These are phyloP conservation scores for Allium fistulosum DNA, from an alignment of 106 monocot genomes.

Conservation along the genomic window DNA sequence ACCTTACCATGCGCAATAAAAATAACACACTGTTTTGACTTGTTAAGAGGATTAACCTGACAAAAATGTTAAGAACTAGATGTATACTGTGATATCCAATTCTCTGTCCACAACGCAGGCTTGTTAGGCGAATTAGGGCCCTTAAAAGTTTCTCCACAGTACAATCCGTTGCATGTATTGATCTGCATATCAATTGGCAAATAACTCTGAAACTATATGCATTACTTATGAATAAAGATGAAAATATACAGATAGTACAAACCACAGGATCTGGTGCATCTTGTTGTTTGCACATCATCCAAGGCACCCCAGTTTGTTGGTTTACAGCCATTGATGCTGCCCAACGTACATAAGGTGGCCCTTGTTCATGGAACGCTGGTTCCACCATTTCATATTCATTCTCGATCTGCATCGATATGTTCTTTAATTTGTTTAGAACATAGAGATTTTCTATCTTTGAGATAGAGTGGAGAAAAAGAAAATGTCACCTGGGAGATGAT, in stretches of 20 bases:
- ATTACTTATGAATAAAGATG: not conserved
- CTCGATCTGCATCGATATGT: slow-evolving; percentile 44
- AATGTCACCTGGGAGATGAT: slow-evolving; percentile 51
- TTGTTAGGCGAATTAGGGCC: slow-evolving; percentile 90
- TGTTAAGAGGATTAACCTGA: not conserved
- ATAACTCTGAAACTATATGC: too few relatives aligned
- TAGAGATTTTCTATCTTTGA: not conserved
- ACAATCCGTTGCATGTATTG: slow-evolving; percentile 79
- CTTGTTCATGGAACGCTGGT: slow-evolving; percentile 50
- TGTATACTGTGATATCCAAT: slow-evolving; percentile 64
- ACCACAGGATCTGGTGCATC: slow-evolving; percentile 96
- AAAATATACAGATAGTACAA: not conserved
- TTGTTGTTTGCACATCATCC: slow-evolving; percentile 97
- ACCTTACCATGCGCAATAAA: slow-evolving; percentile 24
- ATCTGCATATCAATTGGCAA: slow-evolving; percentile 34
- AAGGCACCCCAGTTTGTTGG: slow-evolving; percentile 79
- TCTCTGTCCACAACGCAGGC: slow-evolving; percentile 89
- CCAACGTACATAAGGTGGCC: slow-evolving; percentile 69
- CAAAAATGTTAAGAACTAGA: too few relatives aligned
- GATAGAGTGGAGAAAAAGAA: too few relatives aligned
- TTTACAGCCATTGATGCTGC: slow-evolving; percentile 77
- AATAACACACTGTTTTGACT: not conserved
- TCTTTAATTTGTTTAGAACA: not conserved
- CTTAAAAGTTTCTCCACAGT: slow-evolving; percentile 66
- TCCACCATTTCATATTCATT: slow-evolving; percentile 77